Conservation (phyloP, 192 early-diverging fungal species). For the Oehlia diaphana region DNA sequence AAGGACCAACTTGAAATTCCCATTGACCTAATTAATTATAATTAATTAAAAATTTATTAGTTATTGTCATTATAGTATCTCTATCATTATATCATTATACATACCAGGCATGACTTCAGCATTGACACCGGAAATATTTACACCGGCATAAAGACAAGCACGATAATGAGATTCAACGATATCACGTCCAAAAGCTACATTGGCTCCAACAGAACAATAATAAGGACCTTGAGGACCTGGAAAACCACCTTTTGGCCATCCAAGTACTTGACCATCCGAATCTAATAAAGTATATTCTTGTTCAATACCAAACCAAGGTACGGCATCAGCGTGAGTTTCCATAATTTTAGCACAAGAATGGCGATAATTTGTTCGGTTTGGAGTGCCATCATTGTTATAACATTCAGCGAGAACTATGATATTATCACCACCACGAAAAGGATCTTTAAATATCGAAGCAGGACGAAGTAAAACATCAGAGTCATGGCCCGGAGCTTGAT, state of each 20-base stretch:
- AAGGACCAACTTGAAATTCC: conserved; percentile 59
- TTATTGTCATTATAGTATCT: too few species aligned
- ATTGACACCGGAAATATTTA: conserved; percentile 57
- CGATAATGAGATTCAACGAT: conserved; percentile 59
- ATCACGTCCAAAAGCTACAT: conserved; percentile 56
- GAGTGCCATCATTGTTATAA: conserved; percentile 56
- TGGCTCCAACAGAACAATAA: conserved; percentile 57
- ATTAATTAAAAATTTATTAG: too few species aligned
- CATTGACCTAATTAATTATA: conserved; percentile 38
- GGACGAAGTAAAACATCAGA: conserved; percentile 55
- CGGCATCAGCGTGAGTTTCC: conserved; percentile 37
- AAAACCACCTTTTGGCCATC: conserved; percentile 58
- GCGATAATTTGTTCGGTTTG: conserved; percentile 54
- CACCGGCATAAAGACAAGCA: conserved; percentile 56
- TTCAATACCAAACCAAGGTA: conserved; percentile 61
- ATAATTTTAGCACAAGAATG: conserved; percentile 41
- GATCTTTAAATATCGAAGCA: conserved; percentile 50
- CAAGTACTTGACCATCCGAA: conserved; percentile 43
- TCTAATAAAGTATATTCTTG: conserved; percentile 59
- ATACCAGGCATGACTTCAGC: conserved; percentile 52
- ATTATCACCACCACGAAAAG: conserved; percentile 56
- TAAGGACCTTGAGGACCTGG: conserved; percentile 60
- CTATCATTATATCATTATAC: too few species aligned
- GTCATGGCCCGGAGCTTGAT: conserved; percentile 53
- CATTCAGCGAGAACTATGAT: conserved; percentile 54